phyloP scores from a whole-genome alignment of 805 yeast genomes.

The Schwanniomyces occidentalis region DNA sequence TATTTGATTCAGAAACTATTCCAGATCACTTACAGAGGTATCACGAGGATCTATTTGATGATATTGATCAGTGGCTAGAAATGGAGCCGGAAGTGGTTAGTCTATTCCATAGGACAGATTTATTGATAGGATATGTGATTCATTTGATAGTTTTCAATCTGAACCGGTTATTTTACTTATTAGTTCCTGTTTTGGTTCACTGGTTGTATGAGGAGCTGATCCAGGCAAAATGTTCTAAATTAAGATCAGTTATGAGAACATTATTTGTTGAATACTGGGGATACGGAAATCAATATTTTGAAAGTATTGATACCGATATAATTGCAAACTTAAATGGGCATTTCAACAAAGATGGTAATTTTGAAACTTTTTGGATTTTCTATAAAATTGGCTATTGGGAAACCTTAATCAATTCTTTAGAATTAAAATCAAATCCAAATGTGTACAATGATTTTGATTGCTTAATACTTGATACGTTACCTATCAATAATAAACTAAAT shows the following conservation, averaged over 20 bases:
- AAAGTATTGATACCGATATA: conserved; percentile 11
- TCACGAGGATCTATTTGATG: conserved; percentile 27
- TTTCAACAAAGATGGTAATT: conserved; percentile 6
- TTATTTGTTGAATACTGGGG: conserved; percentile 28
- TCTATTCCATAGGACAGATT: conserved; percentile 19
- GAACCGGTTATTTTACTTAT: conserved; percentile 27
- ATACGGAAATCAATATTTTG: conserved; percentile 12
- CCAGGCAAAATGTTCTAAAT: neutral
- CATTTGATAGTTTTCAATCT: conserved; percentile 37
- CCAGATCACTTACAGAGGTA: conserved; percentile 22
- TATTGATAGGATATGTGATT: conserved; percentile 34
- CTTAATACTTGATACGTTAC: conserved; percentile 24
- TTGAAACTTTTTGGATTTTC: conserved; percentile 26
- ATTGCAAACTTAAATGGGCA: conserved; percentile 15
- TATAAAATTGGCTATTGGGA: conserved; percentile 31
- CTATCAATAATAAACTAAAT: conserved; percentile 16
- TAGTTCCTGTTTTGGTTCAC: conserved; percentile 37
- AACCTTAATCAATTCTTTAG: conserved; percentile 15
- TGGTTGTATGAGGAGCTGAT: conserved; percentile 35
- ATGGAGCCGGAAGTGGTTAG: conserved; percentile 29
- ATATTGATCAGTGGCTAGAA: conserved; percentile 38
- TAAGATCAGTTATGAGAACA: conserved; percentile 11
- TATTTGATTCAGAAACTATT: conserved; percentile 26
- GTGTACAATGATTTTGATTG: conserved; percentile 17
- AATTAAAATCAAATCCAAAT: conserved; percentile 8